A percentile compares a stretch with the other conserved stretches of the same genome.
Evolutionary conservation across 2,329 filamentous ascomycete species (phyloP).

Genomic region (Aureobasidium sp.): DNA sequence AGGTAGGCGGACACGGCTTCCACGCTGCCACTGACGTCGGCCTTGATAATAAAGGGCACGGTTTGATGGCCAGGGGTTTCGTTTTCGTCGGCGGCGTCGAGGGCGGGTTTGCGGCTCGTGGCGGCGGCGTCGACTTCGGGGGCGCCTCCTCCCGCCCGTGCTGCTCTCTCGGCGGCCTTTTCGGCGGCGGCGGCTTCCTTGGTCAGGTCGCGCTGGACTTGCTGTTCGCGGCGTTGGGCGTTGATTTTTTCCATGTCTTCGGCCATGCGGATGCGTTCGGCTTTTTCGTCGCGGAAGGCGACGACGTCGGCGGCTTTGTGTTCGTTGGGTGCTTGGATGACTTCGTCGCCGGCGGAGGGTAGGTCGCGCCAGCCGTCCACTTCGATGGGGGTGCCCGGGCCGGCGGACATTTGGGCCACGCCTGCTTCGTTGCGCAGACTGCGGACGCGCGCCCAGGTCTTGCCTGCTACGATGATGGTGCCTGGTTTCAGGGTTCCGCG

Average conservation of each 20-base stretch:
- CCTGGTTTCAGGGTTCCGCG: conserved; percentile 75
- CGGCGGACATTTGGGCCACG: conserved; percentile 58
- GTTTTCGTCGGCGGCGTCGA: conserved; percentile 36
- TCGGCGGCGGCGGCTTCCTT: conserved; percentile 36
- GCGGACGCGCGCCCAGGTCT: conserved; percentile 80
- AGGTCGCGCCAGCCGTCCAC: conserved; percentile 90
- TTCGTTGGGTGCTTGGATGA: conserved; percentile 74
- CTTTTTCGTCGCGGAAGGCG: conserved; percentile 63
- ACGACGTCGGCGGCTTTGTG: conserved; percentile 69
- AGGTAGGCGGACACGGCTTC: conserved; percentile 80
- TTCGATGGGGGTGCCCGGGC: conserved; percentile 83
- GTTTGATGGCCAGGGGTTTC: conserved; percentile 40
- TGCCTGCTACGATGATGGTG: conserved; percentile 78
- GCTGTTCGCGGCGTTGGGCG: conserved; percentile 47
- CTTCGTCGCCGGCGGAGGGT: conserved; percentile 76
- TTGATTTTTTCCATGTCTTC: conserved; percentile 71
- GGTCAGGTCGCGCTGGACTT: conserved; percentile 54
- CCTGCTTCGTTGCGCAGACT: conserved; percentile 79
- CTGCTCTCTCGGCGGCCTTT: conserved; percentile 27
- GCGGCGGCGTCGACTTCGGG: conserved; percentile 9
- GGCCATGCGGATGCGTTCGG: conserved; percentile 56
- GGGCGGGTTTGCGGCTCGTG: conserved; percentile 14
- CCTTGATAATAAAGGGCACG: conserved; percentile 81
- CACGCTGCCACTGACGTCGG: conserved; percentile 85
- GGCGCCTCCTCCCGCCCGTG: conserved; percentile 21